Evolutionary conservation across 345 rosid species (phyloP), one percentile per base, ranked within the genome.

Genomic region (Gossypioides kirkii): DNA sequence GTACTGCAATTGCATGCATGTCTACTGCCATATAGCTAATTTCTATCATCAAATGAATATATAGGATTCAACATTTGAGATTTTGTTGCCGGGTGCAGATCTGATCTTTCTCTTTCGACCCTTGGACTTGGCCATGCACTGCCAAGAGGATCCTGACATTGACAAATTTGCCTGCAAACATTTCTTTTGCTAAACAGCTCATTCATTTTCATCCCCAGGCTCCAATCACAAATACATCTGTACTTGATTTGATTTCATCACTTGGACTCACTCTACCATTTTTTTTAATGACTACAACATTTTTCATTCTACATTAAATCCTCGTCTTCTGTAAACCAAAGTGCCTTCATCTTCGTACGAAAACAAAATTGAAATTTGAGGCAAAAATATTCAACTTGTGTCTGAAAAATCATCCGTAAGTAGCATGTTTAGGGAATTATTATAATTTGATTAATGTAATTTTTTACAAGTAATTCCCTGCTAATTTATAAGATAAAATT

Each of bases 11-110:
- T 71, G 22, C 60, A 55, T 20, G 64, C 72, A 69, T 1, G 36
- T 59, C 36, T 58, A 53, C 53, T 36, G 56, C 53, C 38, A 11
- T 10, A 25, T n/a, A 36, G 54, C 10, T 28, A 0, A 9, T 20
- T 59, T 55, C 53, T 11, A 45, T 62, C 17, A 43, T 75, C 50
- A 25, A 10, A 58, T 58, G 11, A 65, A 38, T 55, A 73, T 71
- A 73, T 71, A 25, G 60, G 20, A 45, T 73, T 85, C 79, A 79
- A 82, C 69, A 18, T 17, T 50, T 18, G 55, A 76, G 88, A 80
- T 80, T 82, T 82, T 63, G 84, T 81, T 70, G 83, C 81, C 79
- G 83, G 83, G 43, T 6, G 46, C 6, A 69, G 88, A 85, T 70
- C 79, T 75, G 78, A 74, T 80, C 13, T 55, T 50, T 78, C 60